A percentile compares a stretch with the other conserved stretches of the same genome.
phyloP scores from a whole-genome alignment of 257 asterid genomes.

The Capsicum pubescens region DNA sequence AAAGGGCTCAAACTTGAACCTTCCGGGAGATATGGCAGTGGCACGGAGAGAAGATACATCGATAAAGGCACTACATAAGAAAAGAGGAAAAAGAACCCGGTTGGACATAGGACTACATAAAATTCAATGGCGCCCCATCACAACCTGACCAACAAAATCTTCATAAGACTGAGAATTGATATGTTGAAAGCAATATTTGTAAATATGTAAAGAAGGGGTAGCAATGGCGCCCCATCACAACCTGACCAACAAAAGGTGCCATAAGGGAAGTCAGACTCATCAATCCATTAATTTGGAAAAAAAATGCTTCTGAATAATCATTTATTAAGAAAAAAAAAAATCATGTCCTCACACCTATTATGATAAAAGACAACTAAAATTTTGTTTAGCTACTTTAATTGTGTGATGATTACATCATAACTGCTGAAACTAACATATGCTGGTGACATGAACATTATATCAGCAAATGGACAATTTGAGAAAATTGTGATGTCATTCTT shows the following conservation, averaged over 20 bases:
- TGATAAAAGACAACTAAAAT: background rate
- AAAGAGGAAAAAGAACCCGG: conserved; percentile 26
- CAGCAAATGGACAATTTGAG: conserved; percentile 1
- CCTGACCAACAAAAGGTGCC: conserved; percentile 47
- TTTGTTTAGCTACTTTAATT: background rate
- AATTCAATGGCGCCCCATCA: background rate
- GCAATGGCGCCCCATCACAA: conserved; percentile 84
- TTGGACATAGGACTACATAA: background rate
- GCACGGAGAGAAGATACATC: conserved; percentile 75
- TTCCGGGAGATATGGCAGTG: conserved; percentile 78
- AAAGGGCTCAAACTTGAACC: conserved; percentile 72
- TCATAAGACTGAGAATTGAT: conserved; percentile 71
- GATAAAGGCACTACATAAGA: conserved; percentile 72
- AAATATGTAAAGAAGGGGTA: conserved; percentile 73
- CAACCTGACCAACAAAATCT: conserved; percentile 35
- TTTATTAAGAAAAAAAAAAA: background rate
- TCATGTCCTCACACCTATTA: background rate
- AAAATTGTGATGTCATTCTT: conserved; percentile 1
- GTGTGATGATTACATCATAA: background rate
- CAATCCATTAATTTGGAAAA: too few relatives aligned
- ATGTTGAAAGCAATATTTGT: conserved; percentile 84
- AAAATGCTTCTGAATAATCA: background rate
- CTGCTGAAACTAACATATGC: conserved; percentile 3
- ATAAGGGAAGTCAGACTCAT: conserved; percentile 14
- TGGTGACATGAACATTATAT: background rate